Evolutionary conservation across 2,329 filamentous ascomycete species (phyloP), one percentile per base, ranked within the genome.

Genomic region (Tolypocladium inflatum): DNA sequence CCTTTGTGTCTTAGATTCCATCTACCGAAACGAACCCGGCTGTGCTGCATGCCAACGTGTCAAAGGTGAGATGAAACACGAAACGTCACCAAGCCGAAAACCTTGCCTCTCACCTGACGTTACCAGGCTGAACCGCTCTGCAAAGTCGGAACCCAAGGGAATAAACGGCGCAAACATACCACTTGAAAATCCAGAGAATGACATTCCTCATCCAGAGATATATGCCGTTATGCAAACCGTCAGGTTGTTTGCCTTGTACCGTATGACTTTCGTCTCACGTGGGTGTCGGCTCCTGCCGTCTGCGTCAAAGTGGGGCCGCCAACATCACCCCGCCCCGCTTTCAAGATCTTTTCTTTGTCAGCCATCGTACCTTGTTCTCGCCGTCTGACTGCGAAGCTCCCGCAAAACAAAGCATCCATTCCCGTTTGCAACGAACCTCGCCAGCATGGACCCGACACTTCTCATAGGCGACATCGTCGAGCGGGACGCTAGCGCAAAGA

Each of bases 401-500:
- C 9, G 19, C 48, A 33, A 9, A 13, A 52, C 48, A 37, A n/a
- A 37, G 19, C 48, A 8, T 52, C 30, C 48, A 51, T 21, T 15
- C 23, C 19, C 30, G 30, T 21, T 26, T 33, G 26, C 23, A n/a
- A 19, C 48, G 19, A 17, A 21, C 8, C 21, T 39, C 26, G 30
- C 13, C 57, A 55, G 45, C 59, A 75, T 75, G 73, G 70, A 74
- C 45, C 65, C 72, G n/a, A 71, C 73, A 23, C 81, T 88, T 48
- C 78, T 88, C 45, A 78, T 95, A 50, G 82, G 82, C 57, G 92
- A 97, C 64, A 85, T 97, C 62, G 81, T 88, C 66, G 93, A 97
- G 75, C 88, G 89, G 61, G 80, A 84, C 51, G 73, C 82, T 33
- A 72, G 77, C 17, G 73, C 78, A 30, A 78, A 84, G 26, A 86